Percentiles rank a stretch among this genome's conserved stretches.
Conservation (phyloP, 2,329 filamentous ascomycete species). For the Apiospora malaysiana region DNA sequence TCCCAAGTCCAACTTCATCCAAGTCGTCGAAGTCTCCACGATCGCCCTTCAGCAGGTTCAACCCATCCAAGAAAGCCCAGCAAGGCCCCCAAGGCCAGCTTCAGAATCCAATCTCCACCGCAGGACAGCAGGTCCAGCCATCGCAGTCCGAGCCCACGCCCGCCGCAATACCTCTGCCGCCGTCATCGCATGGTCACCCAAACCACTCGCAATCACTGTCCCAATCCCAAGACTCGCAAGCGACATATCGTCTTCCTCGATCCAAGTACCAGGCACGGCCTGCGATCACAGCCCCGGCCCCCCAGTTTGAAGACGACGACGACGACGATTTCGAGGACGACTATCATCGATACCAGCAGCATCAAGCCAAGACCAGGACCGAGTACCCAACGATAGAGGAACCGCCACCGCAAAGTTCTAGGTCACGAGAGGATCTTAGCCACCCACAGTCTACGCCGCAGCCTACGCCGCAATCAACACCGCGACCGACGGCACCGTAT, state of each 20-base stretch:
- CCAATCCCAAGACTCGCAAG: slow-evolving; percentile 14
- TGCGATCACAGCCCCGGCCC: neutral
- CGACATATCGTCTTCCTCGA: slow-evolving; percentile 20
- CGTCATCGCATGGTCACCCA: slow-evolving; percentile 21
- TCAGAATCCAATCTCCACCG: slow-evolving; percentile 29
- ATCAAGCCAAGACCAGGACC: slow-evolving; percentile 19
- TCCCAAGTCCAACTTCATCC: slow-evolving; percentile 34
- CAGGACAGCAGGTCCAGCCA: slow-evolving; percentile 24
- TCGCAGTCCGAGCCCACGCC: slow-evolving; percentile 27
- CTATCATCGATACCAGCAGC: slow-evolving; percentile 21
- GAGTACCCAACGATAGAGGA: neutral
- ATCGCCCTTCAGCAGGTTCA: slow-evolving; percentile 41
- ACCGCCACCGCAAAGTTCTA: neutral
- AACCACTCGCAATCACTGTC: slow-evolving; percentile 16
- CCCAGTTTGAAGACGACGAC: slow-evolving; percentile 21
- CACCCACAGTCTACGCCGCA: neutral
- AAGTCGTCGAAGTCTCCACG: slow-evolving; percentile 40
- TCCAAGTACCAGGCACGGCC: slow-evolving; percentile 26
- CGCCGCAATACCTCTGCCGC: slow-evolving; percentile 18
- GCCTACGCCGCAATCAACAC: neutral
- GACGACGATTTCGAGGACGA: slow-evolving; percentile 25
- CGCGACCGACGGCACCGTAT: neutral
- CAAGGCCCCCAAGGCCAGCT: slow-evolving; percentile 13
- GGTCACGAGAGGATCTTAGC: neutral
- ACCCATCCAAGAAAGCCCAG: slow-evolving; percentile 31